Base-by-base conservation (phyloP, 306 rosid species). In the Delonix regia region DNA sequence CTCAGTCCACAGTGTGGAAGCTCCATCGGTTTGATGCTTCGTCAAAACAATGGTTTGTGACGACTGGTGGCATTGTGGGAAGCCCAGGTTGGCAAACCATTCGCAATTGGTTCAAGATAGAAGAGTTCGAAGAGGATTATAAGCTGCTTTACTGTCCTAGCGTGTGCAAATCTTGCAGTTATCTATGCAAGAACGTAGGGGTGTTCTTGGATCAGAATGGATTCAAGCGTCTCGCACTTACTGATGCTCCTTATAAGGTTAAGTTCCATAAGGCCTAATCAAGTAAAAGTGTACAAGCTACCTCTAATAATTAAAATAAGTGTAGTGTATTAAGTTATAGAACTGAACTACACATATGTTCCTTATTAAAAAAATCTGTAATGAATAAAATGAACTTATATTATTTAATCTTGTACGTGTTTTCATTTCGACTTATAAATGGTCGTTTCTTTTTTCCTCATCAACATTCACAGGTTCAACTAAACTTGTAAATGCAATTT, bases 81-180 rank as follows among this genome's bases (percentile, higher is more conserved):
- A 85, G 85, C 81, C 89, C 89, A 0, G 86, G 90, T 1, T 66
- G 16, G 34, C 14, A 66, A 25, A 88, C 90, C 0, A 25, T 78
- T 0, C 16, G 62, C 71, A 88, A 85, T 11, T 90, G 89, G 92
- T 86, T 90, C 66, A 90, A 88, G 89, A 87, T 93, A 34, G 91
- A 89, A 83, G 84, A 85, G 77, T 74, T 59, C 4, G 85, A 74
- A 9, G 69, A 44, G 1, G 87, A 78, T 16, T 93, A 90, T 74
- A 89, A 89, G 80, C 73, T 93, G 5, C 77, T 85, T n/a, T 90
- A 73, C 39, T 90, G 94, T n/a, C 97, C 96, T 24, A 80, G 67
- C 0, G 91, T 92, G 7, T 89, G 94, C 15, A 16, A 72, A 3
- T 80, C 38, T 65, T 89, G 92, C 83, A 89, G 73, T 73, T 87